Evolutionary conservation across 805 yeast genomes (phyloP).

Genomic region (Ogataea angusta): DNA sequence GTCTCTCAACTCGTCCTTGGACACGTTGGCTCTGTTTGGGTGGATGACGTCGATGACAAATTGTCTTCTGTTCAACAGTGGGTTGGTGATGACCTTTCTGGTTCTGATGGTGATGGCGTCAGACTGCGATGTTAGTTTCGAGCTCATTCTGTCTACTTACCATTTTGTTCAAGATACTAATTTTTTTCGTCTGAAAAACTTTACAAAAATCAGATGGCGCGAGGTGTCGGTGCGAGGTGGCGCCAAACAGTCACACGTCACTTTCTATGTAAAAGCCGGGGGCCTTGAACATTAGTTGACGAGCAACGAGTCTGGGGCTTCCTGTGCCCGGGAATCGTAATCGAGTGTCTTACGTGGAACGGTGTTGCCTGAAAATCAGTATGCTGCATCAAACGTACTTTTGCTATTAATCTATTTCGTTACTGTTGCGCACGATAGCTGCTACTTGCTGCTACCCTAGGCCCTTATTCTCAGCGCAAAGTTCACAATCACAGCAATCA

Average conservation of each 20-base stretch:
- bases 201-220: slow-evolving; percentile 9
- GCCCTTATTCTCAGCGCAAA: slow-evolving; percentile 78
- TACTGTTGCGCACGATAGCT: not conserved
- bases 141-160: slow-evolving; percentile 12
- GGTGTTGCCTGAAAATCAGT: too few relatives aligned
- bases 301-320: not conserved
- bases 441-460: slow-evolving; percentile 18
- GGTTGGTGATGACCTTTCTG: slow-evolving; percentile 98
- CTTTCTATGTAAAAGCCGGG: not conserved
- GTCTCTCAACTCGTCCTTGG: slow-evolving; percentile 98
- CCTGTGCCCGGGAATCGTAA: not conserved
- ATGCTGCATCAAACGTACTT: too few relatives aligned
- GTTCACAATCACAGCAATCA: slow-evolving; percentile 91
- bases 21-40: slow-evolving; percentile 98
- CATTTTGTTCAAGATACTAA: slow-evolving; percentile 14
- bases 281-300: not conserved
- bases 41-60: slow-evolving; percentile 99
- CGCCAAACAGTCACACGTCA: slow-evolving; percentile 3
- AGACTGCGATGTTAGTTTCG: slow-evolving; percentile 51
- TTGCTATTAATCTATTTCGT: slow-evolving; percentile 4
- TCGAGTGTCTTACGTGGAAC: too few relatives aligned
- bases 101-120: slow-evolving; percentile 99
- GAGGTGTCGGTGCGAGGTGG: slow-evolving; percentile 10
- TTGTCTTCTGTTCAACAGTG: slow-evolving; percentile 98
- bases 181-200: slow-evolving; percentile 11